A percentile compares a stretch with the other conserved stretches of the same genome.
Conservation (phyloP, 2,329 filamentous ascomycete genomes). For the Parastagonospora avenae region DNA sequence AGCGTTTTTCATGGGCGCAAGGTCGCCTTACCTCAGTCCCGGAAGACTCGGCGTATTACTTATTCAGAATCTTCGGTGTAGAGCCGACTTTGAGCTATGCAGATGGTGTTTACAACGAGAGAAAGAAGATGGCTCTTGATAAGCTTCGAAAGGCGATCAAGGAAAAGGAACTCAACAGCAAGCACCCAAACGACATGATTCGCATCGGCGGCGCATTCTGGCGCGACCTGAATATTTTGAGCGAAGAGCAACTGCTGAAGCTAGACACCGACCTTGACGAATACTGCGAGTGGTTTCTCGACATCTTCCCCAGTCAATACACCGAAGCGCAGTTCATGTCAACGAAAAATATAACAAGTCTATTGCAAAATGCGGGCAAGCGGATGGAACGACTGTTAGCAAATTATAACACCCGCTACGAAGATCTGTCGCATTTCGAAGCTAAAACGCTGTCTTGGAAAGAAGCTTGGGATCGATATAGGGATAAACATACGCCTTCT, state of each 20-base stretch:
- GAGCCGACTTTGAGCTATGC: conserved; percentile 2
- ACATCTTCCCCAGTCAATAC: background rate
- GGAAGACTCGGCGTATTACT: conserved; percentile 4
- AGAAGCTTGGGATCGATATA: background rate
- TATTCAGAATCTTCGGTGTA: conserved; percentile 18
- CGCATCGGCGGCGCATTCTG: background rate
- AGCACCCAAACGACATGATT: background rate
- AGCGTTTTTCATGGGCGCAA: conserved; percentile 12
- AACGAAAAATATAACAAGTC: background rate
- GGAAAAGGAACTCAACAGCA: background rate
- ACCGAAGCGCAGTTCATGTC: background rate
- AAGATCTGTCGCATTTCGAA: background rate
- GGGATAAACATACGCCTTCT: background rate
- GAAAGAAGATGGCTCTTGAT: background rate
- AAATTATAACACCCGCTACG: background rate
- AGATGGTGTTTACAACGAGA: conserved; percentile 2
- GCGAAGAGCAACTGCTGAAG: background rate
- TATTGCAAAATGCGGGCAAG: background rate
- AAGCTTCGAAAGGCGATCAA: background rate
- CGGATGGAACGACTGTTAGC: background rate
- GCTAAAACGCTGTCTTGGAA: background rate
- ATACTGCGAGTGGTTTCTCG: background rate
- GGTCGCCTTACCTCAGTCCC: conserved; percentile 14
- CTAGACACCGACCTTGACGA: background rate
- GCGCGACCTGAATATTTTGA: background rate